Conservation (phyloP, 179 eudicot species). For the Vitellaria paradoxa region DNA sequence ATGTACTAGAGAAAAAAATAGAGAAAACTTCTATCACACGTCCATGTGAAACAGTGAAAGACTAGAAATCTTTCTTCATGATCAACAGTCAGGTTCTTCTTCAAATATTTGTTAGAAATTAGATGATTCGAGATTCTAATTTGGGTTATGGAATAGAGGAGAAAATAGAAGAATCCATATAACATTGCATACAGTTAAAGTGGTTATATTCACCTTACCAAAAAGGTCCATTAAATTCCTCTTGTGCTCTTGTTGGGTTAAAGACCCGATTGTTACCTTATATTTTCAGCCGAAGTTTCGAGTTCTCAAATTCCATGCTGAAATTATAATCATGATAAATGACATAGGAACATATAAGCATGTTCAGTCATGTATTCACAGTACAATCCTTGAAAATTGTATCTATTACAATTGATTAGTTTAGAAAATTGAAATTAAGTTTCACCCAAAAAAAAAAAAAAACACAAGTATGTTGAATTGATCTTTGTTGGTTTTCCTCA, state of each 20-base stretch:
- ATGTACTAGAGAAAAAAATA: too few relatives aligned
- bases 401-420: not conserved
- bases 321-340: not conserved
- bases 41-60: too few relatives aligned
- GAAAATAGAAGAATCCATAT: too few relatives aligned
- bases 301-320: not conserved
- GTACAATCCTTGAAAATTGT: not conserved
- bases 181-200: not conserved
- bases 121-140: too few relatives aligned
- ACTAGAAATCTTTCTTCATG: too few relatives aligned
- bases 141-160: too few relatives aligned
- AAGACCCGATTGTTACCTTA: not conserved
- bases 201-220: not conserved
- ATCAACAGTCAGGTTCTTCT: too few relatives aligned
- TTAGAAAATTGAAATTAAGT: not conserved
- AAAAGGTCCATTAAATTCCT: not conserved
- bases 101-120: too few relatives aligned
- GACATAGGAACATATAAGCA: slow-evolving; percentile 9
- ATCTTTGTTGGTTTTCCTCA: not conserved
- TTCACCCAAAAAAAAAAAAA: not conserved
- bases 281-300: not conserved
- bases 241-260: not conserved
- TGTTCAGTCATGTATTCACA: not conserved
- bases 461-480: not conserved
- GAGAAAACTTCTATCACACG: too few relatives aligned